A percentile compares a stretch with the other conserved stretches of the same genome.
These are phyloP conservation scores for Coemansia sp. DNA, from an alignment of 192 early-diverging fungal genomes.

Conservation along the genomic window DNA sequence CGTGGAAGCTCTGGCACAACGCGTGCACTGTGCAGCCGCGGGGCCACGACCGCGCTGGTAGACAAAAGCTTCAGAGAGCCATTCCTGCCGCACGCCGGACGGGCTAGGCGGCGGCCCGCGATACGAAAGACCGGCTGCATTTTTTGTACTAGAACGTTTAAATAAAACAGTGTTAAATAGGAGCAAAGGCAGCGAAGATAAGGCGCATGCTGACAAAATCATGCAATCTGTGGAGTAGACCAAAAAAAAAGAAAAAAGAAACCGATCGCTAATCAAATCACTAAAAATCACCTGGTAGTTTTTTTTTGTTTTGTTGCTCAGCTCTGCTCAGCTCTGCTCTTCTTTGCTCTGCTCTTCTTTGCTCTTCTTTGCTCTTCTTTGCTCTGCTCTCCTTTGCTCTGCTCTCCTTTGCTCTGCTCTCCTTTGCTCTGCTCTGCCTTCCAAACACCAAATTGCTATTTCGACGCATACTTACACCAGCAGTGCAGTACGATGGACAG, in stretches of 20 bases:
- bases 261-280: too few relatives aligned
- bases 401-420: too few relatives aligned
- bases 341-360: too few relatives aligned
- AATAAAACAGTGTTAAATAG: not conserved
- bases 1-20: conserved; percentile 5
- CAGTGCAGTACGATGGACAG: conserved; percentile 13
- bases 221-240: not conserved
- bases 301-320: too few relatives aligned
- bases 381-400: too few relatives aligned
- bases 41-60: not conserved
- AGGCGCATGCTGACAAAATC: conserved; percentile 1
- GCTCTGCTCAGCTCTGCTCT: too few relatives aligned
- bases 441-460: too few relatives aligned
- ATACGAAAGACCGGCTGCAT: conserved; percentile 35
- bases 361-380: too few relatives aligned
- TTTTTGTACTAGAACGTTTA: not conserved
- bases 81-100: conserved; percentile 9
- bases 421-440: too few relatives aligned
- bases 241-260: not conserved
- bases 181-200: not conserved
- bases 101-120: conserved; percentile 21
- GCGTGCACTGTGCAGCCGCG: not conserved
- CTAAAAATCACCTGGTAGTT: not conserved
- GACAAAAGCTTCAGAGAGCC: not conserved
- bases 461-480: too few relatives aligned